Base-by-base conservation (phyloP, 345 rosid genomes). In the Lepidium africanum region DNA sequence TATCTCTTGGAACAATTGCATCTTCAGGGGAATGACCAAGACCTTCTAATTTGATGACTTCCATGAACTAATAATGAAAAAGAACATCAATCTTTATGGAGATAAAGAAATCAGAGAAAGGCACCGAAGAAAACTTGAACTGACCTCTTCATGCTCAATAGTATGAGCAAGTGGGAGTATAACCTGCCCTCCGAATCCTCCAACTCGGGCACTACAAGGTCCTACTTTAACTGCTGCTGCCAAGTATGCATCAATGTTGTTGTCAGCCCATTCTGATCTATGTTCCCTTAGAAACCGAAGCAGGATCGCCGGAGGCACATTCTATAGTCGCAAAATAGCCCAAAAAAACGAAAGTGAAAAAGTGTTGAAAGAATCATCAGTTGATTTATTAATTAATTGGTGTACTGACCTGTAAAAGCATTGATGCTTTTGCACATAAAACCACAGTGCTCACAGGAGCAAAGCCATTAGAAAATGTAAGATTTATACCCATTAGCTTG, bases 191-290 rank as follows among this genome's bases (percentile, higher is more conserved):
- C 97, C 97, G 50, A 84, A 95, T 51, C 83, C 86, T 76, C 96
- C 99, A 62, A 89, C 86, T 70, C 90, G 79, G 60, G 99, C 81
- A 66, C 78, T 83, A 76, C 88, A 91, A 53, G 99, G 96, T 25
- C 99, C 99, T 7, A 90, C 88, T 81, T 91, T 95, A 45, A 95
- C 85, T 5, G 97, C 98, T 10, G 98, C 96, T 17, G 96, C 99
- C 17, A 96, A 76, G 69, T 95, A 95, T 1, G 96, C 94, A 83
- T 95, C 99, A 45, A 91, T 89, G 72, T 78, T 84, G 82, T 88
- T 91, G 76, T 95, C 99, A 6, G 98, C 98, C 99, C 99, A 95
- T 78, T 95, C 99, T 46, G 99, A 95, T 68, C 99, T 83, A 57
- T 95, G 99, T 80, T 95, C 99, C 37, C 97, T 85, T 77, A 95